phyloP scores from a whole-genome alignment of 2,329 filamentous ascomycete genomes.

The Chrysoporthe austroafricana region DNA sequence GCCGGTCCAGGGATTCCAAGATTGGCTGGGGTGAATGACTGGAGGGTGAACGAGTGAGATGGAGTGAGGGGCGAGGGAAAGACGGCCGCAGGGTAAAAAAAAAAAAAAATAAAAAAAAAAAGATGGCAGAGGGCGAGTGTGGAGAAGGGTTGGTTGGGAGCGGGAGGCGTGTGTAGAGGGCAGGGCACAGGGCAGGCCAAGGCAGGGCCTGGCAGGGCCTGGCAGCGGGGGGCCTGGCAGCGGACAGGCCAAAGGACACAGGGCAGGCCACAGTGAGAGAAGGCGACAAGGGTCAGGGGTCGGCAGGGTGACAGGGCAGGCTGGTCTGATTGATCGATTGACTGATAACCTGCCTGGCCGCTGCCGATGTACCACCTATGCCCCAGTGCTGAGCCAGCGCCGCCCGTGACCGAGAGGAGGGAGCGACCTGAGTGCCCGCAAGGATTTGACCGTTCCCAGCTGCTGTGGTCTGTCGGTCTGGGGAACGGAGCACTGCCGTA shows the following conservation, averaged over 20 bases:
- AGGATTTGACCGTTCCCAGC: conserved; percentile 5
- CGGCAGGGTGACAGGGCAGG: neutral
- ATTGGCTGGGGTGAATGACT: conserved; percentile 4
- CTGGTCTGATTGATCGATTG: conserved; percentile 8
- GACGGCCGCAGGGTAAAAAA: neutral
- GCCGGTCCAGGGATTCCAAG: conserved; percentile 23
- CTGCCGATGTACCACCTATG: neutral
- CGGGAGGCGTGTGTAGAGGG: conserved; percentile 8
- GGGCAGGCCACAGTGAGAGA: conserved; percentile 10
- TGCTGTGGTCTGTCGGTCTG: conserved; percentile 7
- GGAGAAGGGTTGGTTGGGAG: conserved; percentile 16
- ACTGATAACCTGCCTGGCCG: neutral
- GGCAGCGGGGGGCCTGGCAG: neutral
- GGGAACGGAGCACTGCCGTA: conserved; percentile 8
- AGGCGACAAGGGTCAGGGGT: conserved; percentile 3
- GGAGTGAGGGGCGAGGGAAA: neutral
- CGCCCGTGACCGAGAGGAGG: neutral
- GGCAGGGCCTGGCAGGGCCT: neutral
- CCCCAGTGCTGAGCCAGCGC: neutral
- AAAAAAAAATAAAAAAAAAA: neutral
- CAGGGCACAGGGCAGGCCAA: neutral
- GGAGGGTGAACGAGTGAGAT: conserved; percentile 7
- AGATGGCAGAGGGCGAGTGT: conserved; percentile 4
- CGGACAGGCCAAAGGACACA: conserved; percentile 11
- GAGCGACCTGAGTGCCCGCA: neutral